phyloP scores from a whole-genome alignment of 2,329 filamentous ascomycete species.

The Talaromyces albobiverticillius region DNA sequence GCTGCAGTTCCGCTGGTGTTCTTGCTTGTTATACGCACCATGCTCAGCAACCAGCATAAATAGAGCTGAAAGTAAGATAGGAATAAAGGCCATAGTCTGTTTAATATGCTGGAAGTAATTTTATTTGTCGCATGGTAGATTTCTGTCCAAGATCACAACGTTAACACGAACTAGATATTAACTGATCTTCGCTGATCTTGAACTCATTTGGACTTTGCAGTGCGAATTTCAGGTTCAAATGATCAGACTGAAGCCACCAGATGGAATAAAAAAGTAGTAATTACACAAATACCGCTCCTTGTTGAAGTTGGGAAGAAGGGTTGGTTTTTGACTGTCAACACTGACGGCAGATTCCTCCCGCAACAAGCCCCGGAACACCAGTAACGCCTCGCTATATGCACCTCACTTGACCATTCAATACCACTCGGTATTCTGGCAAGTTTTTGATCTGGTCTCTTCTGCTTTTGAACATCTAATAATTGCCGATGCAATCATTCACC shows the following conservation, averaged over 20 bases:
- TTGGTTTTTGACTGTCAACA: background rate
- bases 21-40: too few relatives aligned
- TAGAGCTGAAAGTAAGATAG: background rate
- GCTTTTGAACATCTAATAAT: background rate
- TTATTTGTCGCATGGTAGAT: background rate
- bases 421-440: background rate
- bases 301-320: background rate
- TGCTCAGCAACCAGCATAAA: background rate
- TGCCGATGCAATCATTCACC: background rate
- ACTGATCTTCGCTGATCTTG: constrained; percentile 6
- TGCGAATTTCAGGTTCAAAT: background rate
- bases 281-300: background rate
- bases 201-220: background rate
- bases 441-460: background rate
- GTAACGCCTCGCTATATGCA: constrained; percentile 8
- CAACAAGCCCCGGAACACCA: background rate
- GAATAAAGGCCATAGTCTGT: background rate
- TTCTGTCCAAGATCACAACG: background rate
- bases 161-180: too few relatives aligned
- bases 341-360: too few relatives aligned
- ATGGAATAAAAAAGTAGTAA: background rate
- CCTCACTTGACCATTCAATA: background rate
- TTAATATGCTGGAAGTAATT: background rate
- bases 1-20: too few relatives aligned
- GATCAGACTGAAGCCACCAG: background rate